These are phyloP conservation scores for Priceomyces carsonii DNA, from an alignment of 805 yeast species.

Conservation along the genomic window DNA sequence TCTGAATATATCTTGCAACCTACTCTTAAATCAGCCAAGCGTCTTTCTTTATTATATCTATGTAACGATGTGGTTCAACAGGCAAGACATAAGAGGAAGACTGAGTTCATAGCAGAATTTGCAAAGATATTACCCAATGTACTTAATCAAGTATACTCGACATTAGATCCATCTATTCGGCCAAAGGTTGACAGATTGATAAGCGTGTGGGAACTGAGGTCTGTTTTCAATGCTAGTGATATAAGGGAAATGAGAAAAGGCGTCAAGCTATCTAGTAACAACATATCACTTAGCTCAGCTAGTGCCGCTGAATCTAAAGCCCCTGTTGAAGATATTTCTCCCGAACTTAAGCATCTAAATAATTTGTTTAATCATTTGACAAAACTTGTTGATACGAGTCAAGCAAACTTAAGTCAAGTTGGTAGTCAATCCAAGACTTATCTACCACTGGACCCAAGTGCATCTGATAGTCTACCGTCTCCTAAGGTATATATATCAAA, in stretches of 20 bases:
- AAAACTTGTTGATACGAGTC: conserved; percentile 24
- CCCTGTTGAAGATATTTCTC: conserved; percentile 15
- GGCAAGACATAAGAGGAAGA: conserved; percentile 60
- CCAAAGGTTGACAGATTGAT: conserved; percentile 53
- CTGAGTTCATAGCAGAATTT: conserved; percentile 61
- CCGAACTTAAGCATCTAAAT: conserved; percentile 36
- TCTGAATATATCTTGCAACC: conserved; percentile 22
- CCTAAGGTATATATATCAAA: conserved; percentile 40
- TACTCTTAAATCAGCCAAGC: conserved; percentile 27
- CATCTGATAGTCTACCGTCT: conserved; percentile 39
- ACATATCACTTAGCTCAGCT: conserved; percentile 6
- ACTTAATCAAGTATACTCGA: conserved; percentile 29
- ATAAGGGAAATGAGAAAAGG: conserved; percentile 29
- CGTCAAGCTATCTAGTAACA: conserved; percentile 18
- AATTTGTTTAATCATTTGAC: conserved; percentile 28
- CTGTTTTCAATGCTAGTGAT: conserved; percentile 37
- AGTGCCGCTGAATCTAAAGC: not conserved
- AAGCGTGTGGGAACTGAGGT: conserved; percentile 58
- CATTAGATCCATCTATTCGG: conserved; percentile 36
- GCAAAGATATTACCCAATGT: conserved; percentile 47
- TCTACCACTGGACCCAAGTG: conserved; percentile 34
- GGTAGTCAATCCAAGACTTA: conserved; percentile 37
- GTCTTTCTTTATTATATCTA: conserved; percentile 62
- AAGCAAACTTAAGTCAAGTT: conserved; percentile 39
- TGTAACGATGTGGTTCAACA: conserved; percentile 84